Evolutionary conservation across 2,329 filamentous ascomycete species (phyloP).

Genomic region (Endoconidiophora polonica): DNA sequence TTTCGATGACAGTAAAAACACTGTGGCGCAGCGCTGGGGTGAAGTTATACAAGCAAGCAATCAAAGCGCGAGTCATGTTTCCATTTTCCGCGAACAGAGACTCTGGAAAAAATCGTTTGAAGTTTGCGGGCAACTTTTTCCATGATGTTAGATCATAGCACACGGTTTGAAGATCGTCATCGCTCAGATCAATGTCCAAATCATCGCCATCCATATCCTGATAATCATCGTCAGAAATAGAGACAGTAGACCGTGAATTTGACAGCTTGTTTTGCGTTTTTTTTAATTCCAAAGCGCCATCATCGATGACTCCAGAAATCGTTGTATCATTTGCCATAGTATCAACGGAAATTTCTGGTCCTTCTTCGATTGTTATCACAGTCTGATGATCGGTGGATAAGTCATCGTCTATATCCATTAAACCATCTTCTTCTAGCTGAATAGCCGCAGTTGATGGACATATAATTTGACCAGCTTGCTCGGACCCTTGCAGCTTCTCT

Average conservation of each 20-base stretch:
- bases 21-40: background rate
- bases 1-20: background rate
- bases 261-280: background rate
- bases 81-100: background rate
- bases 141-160: slow-evolving; percentile 5
- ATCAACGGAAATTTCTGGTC: background rate
- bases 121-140: slow-evolving; percentile 4
- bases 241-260: slow-evolving; percentile 15
- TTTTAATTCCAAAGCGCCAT: background rate
- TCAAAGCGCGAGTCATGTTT: background rate
- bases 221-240: slow-evolving; percentile 13
- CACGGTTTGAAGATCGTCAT: slow-evolving; percentile 16
- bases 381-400: too few relatives aligned
- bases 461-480: too few relatives aligned
- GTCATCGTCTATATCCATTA: too few relatives aligned
- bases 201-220: slow-evolving; percentile 14
- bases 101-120: slow-evolving; percentile 5
- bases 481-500: too few relatives aligned
- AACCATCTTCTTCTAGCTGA: too few relatives aligned
- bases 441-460: too few relatives aligned
- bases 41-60: slow-evolving; percentile 7
- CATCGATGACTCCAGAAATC: background rate
- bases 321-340: slow-evolving; percentile 9
- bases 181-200: slow-evolving; percentile 19
- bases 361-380: background rate